These are phyloP conservation scores for Omphalotus guepiniiformis DNA, from an alignment of 768 basidiomycete species.

Conservation along the genomic window DNA sequence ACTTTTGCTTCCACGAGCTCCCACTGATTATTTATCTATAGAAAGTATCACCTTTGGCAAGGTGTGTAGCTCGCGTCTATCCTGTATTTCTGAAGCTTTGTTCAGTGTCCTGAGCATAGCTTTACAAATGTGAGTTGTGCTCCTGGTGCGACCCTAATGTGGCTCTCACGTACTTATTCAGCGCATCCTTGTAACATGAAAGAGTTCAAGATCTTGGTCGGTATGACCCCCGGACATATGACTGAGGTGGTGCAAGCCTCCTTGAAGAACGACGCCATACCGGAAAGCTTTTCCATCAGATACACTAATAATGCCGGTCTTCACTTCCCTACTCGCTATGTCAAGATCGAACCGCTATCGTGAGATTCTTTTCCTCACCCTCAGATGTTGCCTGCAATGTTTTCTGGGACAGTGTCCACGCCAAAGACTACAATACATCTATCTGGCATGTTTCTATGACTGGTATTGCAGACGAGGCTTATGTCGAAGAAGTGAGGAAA, in stretches of 20 bases:
- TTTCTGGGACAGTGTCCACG: constrained; percentile 50
- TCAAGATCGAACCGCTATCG: constrained; percentile 77
- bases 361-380: constrained; percentile 20
- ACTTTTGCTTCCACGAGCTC: background rate
- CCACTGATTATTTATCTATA: constrained; percentile 22
- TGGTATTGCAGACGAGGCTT: constrained; percentile 52
- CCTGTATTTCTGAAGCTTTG: constrained; percentile 1
- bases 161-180: constrained; percentile 23
- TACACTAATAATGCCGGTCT: constrained; percentile 55
- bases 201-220: constrained; percentile 72
- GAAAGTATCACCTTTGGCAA: constrained; percentile 80
- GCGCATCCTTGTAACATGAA: constrained; percentile 86
- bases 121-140: constrained; percentile 32
- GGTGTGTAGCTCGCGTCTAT: constrained; percentile 41
- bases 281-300: constrained; percentile 60
- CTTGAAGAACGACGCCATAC: constrained; percentile 59
- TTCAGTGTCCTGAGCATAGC: constrained; percentile 26
- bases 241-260: constrained; percentile 58
- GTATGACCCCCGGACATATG: constrained; percentile 61
- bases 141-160: constrained; percentile 2
- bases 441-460: constrained; percentile 70
- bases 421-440: constrained; percentile 70
- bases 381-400: background rate
- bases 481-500: constrained; percentile 49
- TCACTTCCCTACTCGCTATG: constrained; percentile 57